Evolutionary conservation across 2,329 filamentous ascomycete species (phyloP).

Genomic region (Arthrinium phaeospermum): DNA sequence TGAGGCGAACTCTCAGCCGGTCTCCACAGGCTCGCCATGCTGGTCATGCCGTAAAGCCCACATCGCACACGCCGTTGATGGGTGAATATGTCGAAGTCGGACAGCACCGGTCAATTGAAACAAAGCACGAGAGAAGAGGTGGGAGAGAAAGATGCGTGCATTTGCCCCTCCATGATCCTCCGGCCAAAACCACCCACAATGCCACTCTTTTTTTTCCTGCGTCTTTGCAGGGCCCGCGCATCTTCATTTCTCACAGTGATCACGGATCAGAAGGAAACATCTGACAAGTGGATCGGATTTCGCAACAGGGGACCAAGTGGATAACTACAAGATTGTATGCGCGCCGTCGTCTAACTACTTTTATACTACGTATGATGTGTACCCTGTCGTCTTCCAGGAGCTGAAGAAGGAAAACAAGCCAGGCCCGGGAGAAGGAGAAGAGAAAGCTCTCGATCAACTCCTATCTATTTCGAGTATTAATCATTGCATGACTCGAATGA

Average conservation of each 20-base stretch:
- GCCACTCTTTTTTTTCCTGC: background rate
- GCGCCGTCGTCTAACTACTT: conserved; percentile 10
- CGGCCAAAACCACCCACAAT: background rate
- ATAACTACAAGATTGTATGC: conserved; percentile 5
- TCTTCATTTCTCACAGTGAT: conserved; percentile 2
- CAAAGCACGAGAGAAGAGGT: background rate
- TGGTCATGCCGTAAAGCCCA: background rate
- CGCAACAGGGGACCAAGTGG: conserved; percentile 15
- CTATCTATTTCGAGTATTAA: conserved; percentile 13
- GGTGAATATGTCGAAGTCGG: conserved; percentile 3
- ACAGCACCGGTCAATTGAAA: background rate
- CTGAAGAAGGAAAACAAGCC: conserved; percentile 9
- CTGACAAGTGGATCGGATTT: conserved; percentile 15
- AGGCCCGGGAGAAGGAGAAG: background rate
- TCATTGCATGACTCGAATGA: conserved; percentile 6
- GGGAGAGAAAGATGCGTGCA: background rate
- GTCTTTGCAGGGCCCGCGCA: background rate
- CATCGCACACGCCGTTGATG: background rate
- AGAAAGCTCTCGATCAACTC: background rate
- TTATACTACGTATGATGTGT: background rate
- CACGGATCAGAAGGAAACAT: conserved; percentile 14
- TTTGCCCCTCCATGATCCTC: conserved; percentile 9
- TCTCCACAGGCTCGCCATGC: background rate
- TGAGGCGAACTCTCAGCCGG: background rate
- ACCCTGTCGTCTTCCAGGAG: background rate